phyloP scores from a whole-genome alignment of 2,329 filamentous ascomycete genomes.

The Talaromyces pinophilus region DNA sequence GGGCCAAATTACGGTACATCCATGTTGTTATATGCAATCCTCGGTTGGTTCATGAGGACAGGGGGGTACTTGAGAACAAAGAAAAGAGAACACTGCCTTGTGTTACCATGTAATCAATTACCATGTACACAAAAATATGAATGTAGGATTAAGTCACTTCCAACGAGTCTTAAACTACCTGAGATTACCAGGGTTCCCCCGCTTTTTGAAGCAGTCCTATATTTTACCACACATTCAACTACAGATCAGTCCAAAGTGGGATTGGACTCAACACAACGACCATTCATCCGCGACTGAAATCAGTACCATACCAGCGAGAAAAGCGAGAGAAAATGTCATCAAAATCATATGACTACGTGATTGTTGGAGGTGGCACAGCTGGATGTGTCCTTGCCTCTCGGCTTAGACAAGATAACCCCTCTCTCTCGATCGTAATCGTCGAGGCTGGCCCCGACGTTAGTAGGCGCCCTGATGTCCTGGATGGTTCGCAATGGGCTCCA shows the following conservation, averaged over 20 bases:
- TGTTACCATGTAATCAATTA: neutral
- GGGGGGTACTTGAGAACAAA: neutral
- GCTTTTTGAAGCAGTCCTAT: neutral
- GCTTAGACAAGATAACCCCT: conserved; percentile 42
- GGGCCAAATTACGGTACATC: too few relatives aligned
- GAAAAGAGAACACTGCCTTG: neutral
- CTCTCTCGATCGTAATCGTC: neutral
- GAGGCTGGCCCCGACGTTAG: too few relatives aligned
- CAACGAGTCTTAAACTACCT: too few relatives aligned
- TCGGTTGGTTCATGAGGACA: too few relatives aligned
- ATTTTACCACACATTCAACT: neutral
- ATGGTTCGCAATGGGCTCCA: too few relatives aligned
- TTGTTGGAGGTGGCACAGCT: conserved; percentile 61
- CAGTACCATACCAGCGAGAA: neutral
- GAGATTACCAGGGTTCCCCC: neutral
- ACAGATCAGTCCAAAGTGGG: neutral
- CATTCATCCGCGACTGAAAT: neutral
- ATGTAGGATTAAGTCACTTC: too few relatives aligned
- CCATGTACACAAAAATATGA: neutral
- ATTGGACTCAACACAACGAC: neutral
- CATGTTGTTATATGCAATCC: too few relatives aligned
- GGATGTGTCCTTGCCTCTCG: conserved; percentile 68
- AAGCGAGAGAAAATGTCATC: conserved; percentile 8
- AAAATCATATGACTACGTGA: conserved; percentile 67
- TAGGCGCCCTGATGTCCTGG: too few relatives aligned